Evolutionary conservation across 495 filamentous ascomycete species (phyloP).

Genomic region (Hyaloscypha bicolor): DNA sequence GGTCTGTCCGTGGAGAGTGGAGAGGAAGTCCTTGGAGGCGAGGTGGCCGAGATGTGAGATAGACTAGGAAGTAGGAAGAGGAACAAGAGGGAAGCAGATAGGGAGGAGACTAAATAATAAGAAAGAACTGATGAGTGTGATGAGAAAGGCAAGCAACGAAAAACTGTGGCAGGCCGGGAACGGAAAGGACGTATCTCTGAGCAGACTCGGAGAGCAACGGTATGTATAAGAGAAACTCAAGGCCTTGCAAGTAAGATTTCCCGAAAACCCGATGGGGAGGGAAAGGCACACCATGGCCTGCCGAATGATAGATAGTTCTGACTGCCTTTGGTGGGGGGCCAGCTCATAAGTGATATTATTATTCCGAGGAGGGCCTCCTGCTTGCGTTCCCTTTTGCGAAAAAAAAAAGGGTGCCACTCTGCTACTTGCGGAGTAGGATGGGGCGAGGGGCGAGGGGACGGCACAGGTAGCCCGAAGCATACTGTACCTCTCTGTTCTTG

Average conservation of each 20-base stretch:
- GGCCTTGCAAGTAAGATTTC: slow-evolving; percentile 12
- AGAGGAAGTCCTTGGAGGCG: neutral
- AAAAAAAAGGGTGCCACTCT: neutral
- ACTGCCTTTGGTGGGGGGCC: slow-evolving; percentile 13
- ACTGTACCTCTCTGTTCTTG: neutral
- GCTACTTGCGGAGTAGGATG: slow-evolving; percentile 12
- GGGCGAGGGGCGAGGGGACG: neutral
- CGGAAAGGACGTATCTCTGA: slow-evolving; percentile 21
- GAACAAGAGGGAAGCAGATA: neutral
- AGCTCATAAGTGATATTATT: slow-evolving; percentile 14
- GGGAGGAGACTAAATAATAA: slow-evolving; percentile 8
- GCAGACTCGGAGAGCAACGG: slow-evolving; percentile 7
- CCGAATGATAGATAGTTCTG: slow-evolving; percentile 15
- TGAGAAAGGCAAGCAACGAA: neutral
- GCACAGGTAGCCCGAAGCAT: neutral
- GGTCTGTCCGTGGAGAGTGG: neutral
- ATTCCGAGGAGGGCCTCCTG: slow-evolving; percentile 19
- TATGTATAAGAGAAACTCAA: slow-evolving; percentile 26
- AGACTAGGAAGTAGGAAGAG: slow-evolving; percentile 8
- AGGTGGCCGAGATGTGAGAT: slow-evolving; percentile 9
- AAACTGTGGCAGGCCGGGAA: slow-evolving; percentile 19
- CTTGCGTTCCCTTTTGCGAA: slow-evolving; percentile 5
- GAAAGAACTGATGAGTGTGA: slow-evolving; percentile 8
- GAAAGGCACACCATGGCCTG: neutral
- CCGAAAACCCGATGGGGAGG: slow-evolving; percentile 11